These are phyloP conservation scores for Neurospora sp. DNA, from an alignment of 495 filamentous ascomycete species.

Conservation along the genomic window DNA sequence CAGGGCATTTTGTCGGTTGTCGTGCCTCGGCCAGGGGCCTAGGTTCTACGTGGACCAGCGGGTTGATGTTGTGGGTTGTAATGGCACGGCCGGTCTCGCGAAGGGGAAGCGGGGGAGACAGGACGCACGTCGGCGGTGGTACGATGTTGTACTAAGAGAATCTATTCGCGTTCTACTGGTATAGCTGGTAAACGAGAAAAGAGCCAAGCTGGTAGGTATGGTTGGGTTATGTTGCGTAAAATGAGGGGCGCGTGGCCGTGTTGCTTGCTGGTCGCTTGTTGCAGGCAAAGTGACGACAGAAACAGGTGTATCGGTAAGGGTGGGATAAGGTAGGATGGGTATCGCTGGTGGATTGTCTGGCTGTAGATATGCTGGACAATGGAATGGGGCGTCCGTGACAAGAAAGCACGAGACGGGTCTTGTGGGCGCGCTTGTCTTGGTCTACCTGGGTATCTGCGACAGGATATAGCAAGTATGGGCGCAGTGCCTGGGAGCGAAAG, in stretches of 20 bases:
- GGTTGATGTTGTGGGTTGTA: background rate
- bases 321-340: background rate
- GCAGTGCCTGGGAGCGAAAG: background rate
- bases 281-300: background rate
- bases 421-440: background rate
- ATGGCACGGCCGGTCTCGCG: background rate
- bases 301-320: background rate
- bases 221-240: background rate
- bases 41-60: background rate
- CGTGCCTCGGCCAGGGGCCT: background rate
- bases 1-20: constrained; percentile 61
- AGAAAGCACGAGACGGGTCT: background rate
- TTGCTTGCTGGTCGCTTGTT: background rate
- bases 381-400: background rate
- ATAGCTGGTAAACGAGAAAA: background rate
- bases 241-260: background rate
- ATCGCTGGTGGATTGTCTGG: background rate
- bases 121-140: background rate
- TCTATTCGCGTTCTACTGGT: background rate
- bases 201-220: background rate
- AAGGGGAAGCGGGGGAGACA: background rate
- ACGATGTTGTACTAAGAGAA: background rate
- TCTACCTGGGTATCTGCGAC: background rate
- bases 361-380: background rate
- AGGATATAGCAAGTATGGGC: background rate